phyloP scores from a whole-genome alignment of 1,284 basidiomycete genomes.

The Boletus sp. region DNA sequence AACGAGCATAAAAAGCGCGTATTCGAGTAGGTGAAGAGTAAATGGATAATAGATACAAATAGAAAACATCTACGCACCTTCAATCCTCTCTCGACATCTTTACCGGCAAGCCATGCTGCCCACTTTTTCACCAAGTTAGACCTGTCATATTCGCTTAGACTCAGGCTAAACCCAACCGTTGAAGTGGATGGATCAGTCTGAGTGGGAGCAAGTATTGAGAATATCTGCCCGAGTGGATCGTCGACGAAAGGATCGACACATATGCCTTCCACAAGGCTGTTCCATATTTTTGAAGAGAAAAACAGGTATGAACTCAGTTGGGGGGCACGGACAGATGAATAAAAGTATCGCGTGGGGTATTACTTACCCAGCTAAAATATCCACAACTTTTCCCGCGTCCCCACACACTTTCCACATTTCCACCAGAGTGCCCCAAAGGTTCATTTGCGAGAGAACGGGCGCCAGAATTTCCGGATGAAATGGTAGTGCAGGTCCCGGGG shows the following conservation, averaged over 20 bases:
- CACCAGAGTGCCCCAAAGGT: conserved; percentile 25
- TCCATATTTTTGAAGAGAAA: not conserved
- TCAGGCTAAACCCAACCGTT: not conserved
- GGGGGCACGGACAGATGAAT: not conserved
- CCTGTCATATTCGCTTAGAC: conserved; percentile 47
- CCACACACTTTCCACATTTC: conserved; percentile 28
- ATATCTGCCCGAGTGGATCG: conserved; percentile 70
- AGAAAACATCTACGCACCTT: conserved; percentile 45
- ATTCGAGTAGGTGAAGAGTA: conserved; percentile 1
- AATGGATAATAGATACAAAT: not conserved
- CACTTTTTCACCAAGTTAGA: conserved; percentile 62
- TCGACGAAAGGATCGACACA: conserved; percentile 55
- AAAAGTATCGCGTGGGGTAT: not conserved
- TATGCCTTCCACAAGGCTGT: conserved; percentile 68
- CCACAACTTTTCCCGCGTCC: conserved; percentile 23
- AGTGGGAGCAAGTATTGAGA: conserved; percentile 47
- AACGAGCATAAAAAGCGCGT: not conserved
- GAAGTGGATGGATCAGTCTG: conserved; percentile 10
- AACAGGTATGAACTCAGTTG: not conserved
- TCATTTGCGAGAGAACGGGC: conserved; percentile 73
- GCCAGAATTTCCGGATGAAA: conserved; percentile 62
- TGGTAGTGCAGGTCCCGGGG: conserved; percentile 4
- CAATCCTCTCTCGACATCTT: conserved; percentile 66
- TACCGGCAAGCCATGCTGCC: conserved; percentile 76
- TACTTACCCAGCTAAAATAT: conserved; percentile 63